Evolutionary conservation across 1,139 yeast species (phyloP).

Genomic region (Hanseniaspora gamundiae): DNA sequence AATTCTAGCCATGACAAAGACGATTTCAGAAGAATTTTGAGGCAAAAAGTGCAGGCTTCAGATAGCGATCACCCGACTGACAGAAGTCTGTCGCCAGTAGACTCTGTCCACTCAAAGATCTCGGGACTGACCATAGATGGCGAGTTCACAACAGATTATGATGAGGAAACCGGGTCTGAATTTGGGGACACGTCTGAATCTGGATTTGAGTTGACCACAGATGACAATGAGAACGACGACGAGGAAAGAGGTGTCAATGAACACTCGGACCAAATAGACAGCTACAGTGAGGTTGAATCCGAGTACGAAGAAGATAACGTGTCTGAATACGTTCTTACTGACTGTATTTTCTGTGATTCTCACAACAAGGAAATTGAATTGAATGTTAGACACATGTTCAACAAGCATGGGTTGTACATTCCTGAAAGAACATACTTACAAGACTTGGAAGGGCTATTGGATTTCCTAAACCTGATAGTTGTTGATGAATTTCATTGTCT

Average conservation of each 20-base stretch:
- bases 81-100: constrained; percentile 40
- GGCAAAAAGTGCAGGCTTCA: constrained; percentile 1
- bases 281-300: constrained; percentile 24
- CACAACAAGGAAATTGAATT: constrained; percentile 38
- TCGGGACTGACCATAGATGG: constrained; percentile 44
- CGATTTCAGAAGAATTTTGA: constrained; percentile 9
- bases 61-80: constrained; percentile 11
- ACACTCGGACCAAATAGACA: constrained; percentile 2
- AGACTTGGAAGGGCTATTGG: constrained; percentile 59
- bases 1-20: constrained; percentile 19
- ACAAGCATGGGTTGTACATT: constrained; percentile 67
- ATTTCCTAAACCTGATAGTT: constrained; percentile 69
- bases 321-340: constrained; percentile 21
- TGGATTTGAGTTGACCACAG: constrained; percentile 5
- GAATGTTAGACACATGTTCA: constrained; percentile 66
- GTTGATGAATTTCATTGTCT: constrained; percentile 81
- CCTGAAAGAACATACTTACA: constrained; percentile 68
- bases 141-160: constrained; percentile 27
- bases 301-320: constrained; percentile 23
- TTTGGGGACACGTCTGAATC: constrained; percentile 31
- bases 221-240: constrained; percentile 27
- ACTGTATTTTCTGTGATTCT: constrained; percentile 35
- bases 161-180: constrained; percentile 42
- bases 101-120: constrained; percentile 42
- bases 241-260: constrained; percentile 20